Evolutionary conservation across 2,329 filamentous ascomycete genomes (phyloP), one percentile per base, ranked within the genome.

Genomic region (Calonectria pseudoturangicola): DNA sequence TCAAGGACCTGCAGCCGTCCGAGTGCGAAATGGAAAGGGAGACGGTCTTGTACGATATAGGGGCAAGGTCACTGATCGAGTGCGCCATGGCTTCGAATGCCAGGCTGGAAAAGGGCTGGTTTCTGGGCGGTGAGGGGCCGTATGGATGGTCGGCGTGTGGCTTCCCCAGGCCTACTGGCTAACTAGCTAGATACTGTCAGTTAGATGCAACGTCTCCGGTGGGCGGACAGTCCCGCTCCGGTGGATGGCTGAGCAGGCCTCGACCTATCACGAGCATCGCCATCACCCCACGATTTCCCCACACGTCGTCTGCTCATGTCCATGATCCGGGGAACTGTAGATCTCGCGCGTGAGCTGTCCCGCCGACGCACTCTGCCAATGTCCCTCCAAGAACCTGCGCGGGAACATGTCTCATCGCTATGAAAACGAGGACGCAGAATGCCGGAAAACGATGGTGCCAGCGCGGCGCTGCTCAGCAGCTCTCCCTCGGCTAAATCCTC

Each of bases 221-320:
- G 54, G 54, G 54, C 21, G 54, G n/a, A 21, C 13, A 6, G 33
- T 39, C 6, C 21, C 54, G 6, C 54, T 41, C 54, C 54, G 54
- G 54, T 58, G 54, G 54, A 58, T 41, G 33, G 30, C 33, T 18
- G 33, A 28, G 21, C 54, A 18, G 12, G 36, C 8, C 30, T 9
- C 9, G 36, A 25, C 54, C 54, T 58, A 58, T 58, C 33, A 58
- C 13, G 12, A 10, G 18, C 54, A 58, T 41, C 43, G 18, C 33
- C 33, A 41, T 58, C 33, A 58, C 54, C 33, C 54, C 54, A 58
- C 54, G 39, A 58, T 16, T 58, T 58, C 54, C 54, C 54, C 54
- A 58, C 36, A 13, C 54, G 6, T 33, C 33, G 25, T 41, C 33
- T 10, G 33, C 33, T 36, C 33, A 36, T 36, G 33, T 36, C n/a